phyloP scores from a whole-genome alignment of 2,329 filamentous ascomycete species.

The Tolypocladium guangdongense region DNA sequence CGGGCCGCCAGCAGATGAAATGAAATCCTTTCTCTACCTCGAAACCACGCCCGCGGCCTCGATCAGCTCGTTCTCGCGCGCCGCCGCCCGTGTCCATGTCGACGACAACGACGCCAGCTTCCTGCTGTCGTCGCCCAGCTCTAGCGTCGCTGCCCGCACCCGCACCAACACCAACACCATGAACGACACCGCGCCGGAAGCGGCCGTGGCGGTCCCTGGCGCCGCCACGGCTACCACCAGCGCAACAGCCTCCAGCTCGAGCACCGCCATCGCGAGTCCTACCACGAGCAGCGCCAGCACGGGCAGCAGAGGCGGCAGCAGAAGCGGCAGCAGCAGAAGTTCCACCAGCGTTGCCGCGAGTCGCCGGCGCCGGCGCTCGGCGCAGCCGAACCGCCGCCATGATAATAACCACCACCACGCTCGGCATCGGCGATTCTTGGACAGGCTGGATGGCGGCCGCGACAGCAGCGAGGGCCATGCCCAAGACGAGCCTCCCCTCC shows the following conservation, averaged over 20 bases:
- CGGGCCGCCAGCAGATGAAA: slow-evolving; percentile 4
- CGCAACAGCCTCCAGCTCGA: neutral
- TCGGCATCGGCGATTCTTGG: neutral
- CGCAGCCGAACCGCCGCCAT: neutral
- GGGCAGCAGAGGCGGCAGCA: neutral
- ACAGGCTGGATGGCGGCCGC: neutral
- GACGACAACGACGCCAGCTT: slow-evolving; percentile 3
- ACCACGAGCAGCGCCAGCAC: neutral
- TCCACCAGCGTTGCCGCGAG: neutral
- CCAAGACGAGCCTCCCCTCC: neutral
- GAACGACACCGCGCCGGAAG: neutral
- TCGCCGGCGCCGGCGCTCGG: neutral
- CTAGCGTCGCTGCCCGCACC: slow-evolving; percentile 1
- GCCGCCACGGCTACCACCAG: neutral
- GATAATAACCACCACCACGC: neutral
- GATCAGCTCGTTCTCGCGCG: neutral
- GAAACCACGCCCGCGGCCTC: slow-evolving; percentile 1
- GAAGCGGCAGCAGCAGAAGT: too few species aligned
- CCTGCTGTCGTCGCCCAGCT: slow-evolving; percentile 4
- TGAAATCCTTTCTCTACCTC: slow-evolving; percentile 8
- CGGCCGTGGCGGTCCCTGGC: neutral
- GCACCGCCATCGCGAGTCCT: neutral
- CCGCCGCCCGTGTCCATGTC: neutral
- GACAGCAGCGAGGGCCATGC: slow-evolving; percentile 1
- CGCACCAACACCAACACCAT: neutral